Conservation (phyloP, 1,139 yeast genomes). For the Saccharomyces hybrid region DNA sequence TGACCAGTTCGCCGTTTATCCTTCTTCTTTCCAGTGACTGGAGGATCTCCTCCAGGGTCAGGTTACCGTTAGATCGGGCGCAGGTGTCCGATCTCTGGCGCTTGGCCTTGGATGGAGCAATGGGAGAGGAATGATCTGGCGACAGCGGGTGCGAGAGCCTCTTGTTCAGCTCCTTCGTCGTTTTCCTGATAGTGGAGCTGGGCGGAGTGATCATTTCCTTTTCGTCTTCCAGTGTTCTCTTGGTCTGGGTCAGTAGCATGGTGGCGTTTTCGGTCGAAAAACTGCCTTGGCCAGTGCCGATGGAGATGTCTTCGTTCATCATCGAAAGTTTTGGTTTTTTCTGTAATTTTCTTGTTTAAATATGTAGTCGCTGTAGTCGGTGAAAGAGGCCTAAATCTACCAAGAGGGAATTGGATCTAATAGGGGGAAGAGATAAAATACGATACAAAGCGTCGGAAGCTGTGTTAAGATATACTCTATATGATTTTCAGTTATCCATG, state of each 20-base stretch:
- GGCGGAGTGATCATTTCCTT: constrained; percentile 22
- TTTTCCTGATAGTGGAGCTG: constrained; percentile 16
- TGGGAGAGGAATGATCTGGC: constrained; percentile 44
- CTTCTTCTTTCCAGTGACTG: no score
- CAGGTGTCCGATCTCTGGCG: no score
- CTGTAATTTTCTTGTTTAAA: background rate
- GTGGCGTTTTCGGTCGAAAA: background rate
- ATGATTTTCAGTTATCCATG: background rate
- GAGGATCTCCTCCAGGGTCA: no score
- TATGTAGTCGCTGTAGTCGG: background rate
- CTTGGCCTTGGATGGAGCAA: constrained; percentile 15
- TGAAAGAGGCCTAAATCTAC: background rate
- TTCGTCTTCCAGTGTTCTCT: constrained; percentile 3
- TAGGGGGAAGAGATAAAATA: constrained; percentile 4
- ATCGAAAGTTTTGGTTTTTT: background rate
- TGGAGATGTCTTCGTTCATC: constrained; percentile 1
- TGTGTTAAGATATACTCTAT: background rate
- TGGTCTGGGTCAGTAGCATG: background rate
- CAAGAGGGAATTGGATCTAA: background rate
- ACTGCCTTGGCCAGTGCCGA: background rate
- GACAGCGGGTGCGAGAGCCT: constrained; percentile 29
- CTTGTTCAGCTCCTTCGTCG: constrained; percentile 1
- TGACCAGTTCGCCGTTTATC: no score
- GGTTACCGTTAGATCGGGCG: no score
- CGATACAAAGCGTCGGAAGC: background rate